Base-by-base conservation (phyloP, 139 green algal species). In the Ettlia oleoabundans region DNA sequence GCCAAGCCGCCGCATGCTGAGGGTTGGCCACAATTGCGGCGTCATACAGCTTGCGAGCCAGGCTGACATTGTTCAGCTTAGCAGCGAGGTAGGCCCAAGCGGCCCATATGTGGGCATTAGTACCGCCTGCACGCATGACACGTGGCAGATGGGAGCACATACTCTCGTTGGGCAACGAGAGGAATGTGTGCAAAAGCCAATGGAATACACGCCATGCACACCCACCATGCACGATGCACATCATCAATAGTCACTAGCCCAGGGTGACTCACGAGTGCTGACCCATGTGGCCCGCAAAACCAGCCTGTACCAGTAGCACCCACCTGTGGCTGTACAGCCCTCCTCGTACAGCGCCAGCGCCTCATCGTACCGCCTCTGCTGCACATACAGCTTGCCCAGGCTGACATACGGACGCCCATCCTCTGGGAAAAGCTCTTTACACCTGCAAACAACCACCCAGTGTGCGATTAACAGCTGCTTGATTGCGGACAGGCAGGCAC, bases 61-160 rank as follows among this genome's bases (percentile, higher is more conserved):
- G 73, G 4, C 68, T 43, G 1, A 93, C 41, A 66, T 98, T 96
- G 40, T 90, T 92, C 21, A 76, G 79, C 55, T 82, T 78, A 5
- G 77, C 84, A 83, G 98, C 97, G 72, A 99, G 83, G 75, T 93
- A 92, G 8, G 94, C 97, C 94, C 95, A 98, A 0, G 94, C 86
- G 37, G 96, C 90, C 96, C 96, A 99, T 28, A 99, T 90, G 86
- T 94, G 97, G 0, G 95, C 87, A 79, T 98, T 99, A 28, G 88
- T 74, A 8, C 93, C 93, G 30, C 83, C 84, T 90, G 86, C 64
- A 70, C n/a, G 73, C 3, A n/a, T 0, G 58, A 2, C 24, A 24
- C 28, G 28, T 33, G 32, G 7, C 32, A n/a, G n/a, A n/a, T n/a
- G n/a, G n/a, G n/a, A n/a, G n/a, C n/a, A n/a, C n/a, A n/a, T n/a